Conservation (phyloP, 2,329 filamentous ascomycete species). For the Fusarium vanettenii region DNA sequence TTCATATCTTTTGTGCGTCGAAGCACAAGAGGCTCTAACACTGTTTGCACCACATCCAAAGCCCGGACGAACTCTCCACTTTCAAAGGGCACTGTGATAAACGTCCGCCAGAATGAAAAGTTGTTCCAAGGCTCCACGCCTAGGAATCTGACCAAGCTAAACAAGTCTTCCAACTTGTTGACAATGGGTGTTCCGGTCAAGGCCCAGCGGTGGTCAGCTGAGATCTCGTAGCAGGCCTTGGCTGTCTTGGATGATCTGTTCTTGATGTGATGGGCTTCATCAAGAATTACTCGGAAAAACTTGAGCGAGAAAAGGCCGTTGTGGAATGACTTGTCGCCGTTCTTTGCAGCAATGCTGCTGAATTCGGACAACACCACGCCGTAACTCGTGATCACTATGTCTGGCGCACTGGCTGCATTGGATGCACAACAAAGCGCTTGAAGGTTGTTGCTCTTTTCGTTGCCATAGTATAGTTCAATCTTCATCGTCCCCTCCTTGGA, state of each 20-base stretch:
- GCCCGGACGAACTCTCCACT: constrained; percentile 94
- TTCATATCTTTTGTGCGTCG: constrained; percentile 98
- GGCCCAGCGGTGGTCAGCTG: constrained; percentile 88
- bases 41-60: constrained; percentile 95
- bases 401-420: constrained; percentile 81
- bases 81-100: constrained; percentile 97
- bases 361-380: constrained; percentile 93
- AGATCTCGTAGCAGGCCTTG: constrained; percentile 91
- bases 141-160: constrained; percentile 91
- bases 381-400: constrained; percentile 95
- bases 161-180: constrained; percentile 93
- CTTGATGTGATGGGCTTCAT: constrained; percentile 96
- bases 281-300: constrained; percentile 94
- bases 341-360: constrained; percentile 72
- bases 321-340: constrained; percentile 73
- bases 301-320: constrained; percentile 89
- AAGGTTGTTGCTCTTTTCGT: constrained; percentile 83
- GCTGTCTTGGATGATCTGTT: constrained; percentile 91
- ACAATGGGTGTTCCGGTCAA: constrained; percentile 97
- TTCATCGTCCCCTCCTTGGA: constrained; percentile 86
- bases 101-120: constrained; percentile 99
- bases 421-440: constrained; percentile 80
- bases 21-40: constrained; percentile 94
- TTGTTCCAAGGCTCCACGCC: constrained; percentile 98
- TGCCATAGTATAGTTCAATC: constrained; percentile 90